Evolutionary conservation across 441 rosid genomes (phyloP).

Genomic region (Gossypium trilobum): DNA sequence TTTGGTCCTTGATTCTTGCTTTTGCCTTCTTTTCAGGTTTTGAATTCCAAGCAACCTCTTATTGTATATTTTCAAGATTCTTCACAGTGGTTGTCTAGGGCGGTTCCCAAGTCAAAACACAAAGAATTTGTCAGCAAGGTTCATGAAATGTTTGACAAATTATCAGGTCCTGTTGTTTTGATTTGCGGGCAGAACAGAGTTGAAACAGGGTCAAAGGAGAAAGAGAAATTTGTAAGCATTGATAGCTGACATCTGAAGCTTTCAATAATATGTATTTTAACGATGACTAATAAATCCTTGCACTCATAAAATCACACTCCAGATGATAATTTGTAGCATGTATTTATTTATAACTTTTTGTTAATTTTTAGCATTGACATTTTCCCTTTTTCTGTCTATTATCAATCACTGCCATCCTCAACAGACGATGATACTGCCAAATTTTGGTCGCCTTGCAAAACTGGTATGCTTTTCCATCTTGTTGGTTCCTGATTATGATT

Average conservation of each 20-base stretch:
- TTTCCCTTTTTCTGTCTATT: slow-evolving; percentile 5
- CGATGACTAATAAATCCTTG: neutral
- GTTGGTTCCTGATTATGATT: neutral
- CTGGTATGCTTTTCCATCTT: slow-evolving; percentile 41
- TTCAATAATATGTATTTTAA: neutral
- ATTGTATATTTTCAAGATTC: slow-evolving; percentile 87
- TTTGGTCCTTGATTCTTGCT: slow-evolving; percentile 7
- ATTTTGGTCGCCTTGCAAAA: slow-evolving; percentile 65
- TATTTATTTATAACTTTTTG: slow-evolving; percentile 7
- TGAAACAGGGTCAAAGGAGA: slow-evolving; percentile 72
- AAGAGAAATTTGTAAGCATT: slow-evolving; percentile 63
- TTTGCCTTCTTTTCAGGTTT: slow-evolving; percentile 50
- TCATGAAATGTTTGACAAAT: slow-evolving; percentile 56
- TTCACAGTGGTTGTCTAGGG: slow-evolving; percentile 86
- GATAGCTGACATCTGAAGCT: slow-evolving; percentile 7
- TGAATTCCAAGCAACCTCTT: slow-evolving; percentile 62
- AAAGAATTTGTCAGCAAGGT: slow-evolving; percentile 60
- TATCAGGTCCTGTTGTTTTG: slow-evolving; percentile 75
- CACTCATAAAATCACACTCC: neutral
- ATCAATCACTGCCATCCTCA: slow-evolving; percentile 19
- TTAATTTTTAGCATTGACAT: slow-evolving; percentile 10
- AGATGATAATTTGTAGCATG: neutral
- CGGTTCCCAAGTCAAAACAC: slow-evolving; percentile 59
- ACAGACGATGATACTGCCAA: slow-evolving; percentile 87
- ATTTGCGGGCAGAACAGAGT: slow-evolving; percentile 84